Evolutionary conservation across 805 yeast species (phyloP), one percentile per base, ranked within the genome.

Genomic region (Cephaloascus albidus): DNA sequence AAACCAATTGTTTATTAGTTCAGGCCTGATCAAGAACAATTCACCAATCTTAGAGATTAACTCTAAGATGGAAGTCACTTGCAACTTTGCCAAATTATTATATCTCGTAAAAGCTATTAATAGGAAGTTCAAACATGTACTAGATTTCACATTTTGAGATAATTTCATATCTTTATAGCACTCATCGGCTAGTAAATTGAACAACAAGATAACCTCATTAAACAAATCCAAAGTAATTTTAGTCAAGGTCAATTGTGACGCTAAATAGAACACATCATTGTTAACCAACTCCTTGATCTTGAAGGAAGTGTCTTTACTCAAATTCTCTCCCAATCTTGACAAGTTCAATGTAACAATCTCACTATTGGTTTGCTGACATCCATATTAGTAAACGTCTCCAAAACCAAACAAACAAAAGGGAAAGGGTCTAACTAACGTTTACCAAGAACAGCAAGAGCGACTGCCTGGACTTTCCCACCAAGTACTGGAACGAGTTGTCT

Each of bases 1-100:
- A 18, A 40, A 36, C 50, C 50, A 46, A 18, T 15, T 16, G 8
- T 28, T 32, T 12, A 46, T 18, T 30, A 46, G 28, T 6, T 14
- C 31, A 3, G 50, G 49, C 20, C 26, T 36, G 20, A 31, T 30
- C 37, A 30, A 23, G 20, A 31, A 31, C 27, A 32, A 26, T 6
- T 17, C 18, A 14, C 14, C 16, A 10, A 39, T 15, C 23, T 17
- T 26, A 4, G 15, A 8, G 26, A 4, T 12, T 20, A 36, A 26
- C 20, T 17, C 33, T 8, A 36, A 20, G 16, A 18, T 14, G 6
- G 15, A 18, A 14, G 10, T 18, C 8, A 34, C 19, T 34, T 34
- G 36, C 6, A 20, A 8, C 10, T 12, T 16, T 5, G 26, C 6
- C 17, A 34, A 34, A 17, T 34, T 18, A 20, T 34, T 18, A 20